phyloP scores from a whole-genome alignment of 495 filamentous ascomycete genomes.

The Hypomontagnella submonticulosa region DNA sequence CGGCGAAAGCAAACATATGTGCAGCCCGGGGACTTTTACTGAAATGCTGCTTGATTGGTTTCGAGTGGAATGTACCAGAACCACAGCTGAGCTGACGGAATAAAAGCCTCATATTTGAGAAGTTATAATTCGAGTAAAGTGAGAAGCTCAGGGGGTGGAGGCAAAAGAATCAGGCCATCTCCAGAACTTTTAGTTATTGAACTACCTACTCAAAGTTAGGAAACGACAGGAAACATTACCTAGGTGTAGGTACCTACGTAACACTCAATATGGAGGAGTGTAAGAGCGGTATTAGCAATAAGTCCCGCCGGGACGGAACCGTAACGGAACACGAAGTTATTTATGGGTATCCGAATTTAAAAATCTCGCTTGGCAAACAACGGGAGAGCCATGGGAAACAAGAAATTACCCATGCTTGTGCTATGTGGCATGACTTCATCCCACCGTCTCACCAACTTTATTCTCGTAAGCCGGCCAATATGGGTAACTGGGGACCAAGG shows the following conservation, averaged over 20 bases:
- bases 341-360: conserved; percentile 2
- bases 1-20: background rate
- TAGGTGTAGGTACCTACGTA: too few species aligned
- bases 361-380: conserved; percentile 8
- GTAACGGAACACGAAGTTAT: conserved; percentile 11
- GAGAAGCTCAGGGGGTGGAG: too few species aligned
- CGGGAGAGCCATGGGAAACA: conserved; percentile 15
- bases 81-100: conserved; percentile 1
- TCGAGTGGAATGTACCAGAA: background rate
- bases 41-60: background rate
- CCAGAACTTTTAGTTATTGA: too few species aligned
- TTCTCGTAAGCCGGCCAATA: conserved; percentile 23
- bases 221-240: too few species aligned
- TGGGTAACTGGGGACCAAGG: background rate
- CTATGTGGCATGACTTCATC: conserved; percentile 38
- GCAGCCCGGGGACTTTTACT: background rate
- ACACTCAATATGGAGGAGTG: background rate
- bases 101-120: background rate
- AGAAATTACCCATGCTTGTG: conserved; percentile 14
- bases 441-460: conserved; percentile 22
- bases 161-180: too few species aligned
- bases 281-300: background rate
- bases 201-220: too few species aligned
- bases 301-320: background rate
- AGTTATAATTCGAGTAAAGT: too few species aligned